phyloP scores from a whole-genome alignment of 169 alveolate species.

The Plasmodium cynomolgi region DNA sequence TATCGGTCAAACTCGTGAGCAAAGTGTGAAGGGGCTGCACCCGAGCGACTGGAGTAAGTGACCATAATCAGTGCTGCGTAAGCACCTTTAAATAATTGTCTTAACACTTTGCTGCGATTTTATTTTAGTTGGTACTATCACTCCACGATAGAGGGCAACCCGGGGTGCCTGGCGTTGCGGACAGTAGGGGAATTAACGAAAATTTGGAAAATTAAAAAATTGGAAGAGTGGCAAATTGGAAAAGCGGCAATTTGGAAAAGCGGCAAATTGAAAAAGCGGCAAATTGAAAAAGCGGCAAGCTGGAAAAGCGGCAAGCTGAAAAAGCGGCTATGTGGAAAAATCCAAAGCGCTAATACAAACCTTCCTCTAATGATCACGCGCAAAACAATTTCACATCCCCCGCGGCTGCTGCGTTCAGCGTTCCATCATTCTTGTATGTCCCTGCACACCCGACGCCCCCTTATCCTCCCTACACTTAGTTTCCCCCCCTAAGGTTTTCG shows the following conservation, averaged over 20 bases:
- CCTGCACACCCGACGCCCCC: neutral
- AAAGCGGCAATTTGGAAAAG: neutral
- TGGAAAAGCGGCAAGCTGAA: no score
- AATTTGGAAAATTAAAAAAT: neutral
- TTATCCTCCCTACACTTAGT: neutral
- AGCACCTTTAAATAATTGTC: neutral
- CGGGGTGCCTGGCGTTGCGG: neutral
- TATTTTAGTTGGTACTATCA: constrained; percentile 1
- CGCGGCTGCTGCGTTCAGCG: neutral
- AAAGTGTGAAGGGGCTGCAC: neutral
- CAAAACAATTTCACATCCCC: neutral
- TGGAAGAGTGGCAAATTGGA: no score
- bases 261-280: neutral
- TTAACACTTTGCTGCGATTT: neutral
- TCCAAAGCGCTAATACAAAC: neutral
- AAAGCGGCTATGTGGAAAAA: neutral
- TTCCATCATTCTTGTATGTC: neutral
- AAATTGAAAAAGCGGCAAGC: neutral
- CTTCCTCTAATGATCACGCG: neutral
- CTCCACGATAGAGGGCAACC: neutral
- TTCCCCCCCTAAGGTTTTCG: constrained; percentile 6
- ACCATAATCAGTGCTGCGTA: neutral
- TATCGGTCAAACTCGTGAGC: neutral
- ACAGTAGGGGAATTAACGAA: neutral
- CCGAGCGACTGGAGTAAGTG: neutral